Conservation (phyloP, 2,329 filamentous ascomycete genomes). For the Phialophora expanda region DNA sequence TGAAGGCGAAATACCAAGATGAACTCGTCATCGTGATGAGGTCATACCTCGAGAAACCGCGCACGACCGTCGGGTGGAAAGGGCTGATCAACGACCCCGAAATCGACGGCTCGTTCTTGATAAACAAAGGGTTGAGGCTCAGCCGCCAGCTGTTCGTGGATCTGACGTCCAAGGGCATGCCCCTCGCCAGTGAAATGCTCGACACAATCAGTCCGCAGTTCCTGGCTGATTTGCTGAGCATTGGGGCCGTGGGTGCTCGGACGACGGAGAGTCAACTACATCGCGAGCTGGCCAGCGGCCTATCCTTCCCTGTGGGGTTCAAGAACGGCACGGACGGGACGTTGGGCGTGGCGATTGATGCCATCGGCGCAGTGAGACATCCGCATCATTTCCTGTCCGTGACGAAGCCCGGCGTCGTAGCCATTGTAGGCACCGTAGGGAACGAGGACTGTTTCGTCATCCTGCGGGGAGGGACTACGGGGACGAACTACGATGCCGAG, state of each 20-base stretch:
- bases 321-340: slow-evolving; percentile 98
- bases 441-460: slow-evolving; percentile 99
- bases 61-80: slow-evolving; percentile 98
- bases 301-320: slow-evolving; percentile 98
- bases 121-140: slow-evolving; percentile 95
- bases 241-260: slow-evolving; percentile 92
- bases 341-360: slow-evolving; percentile 89
- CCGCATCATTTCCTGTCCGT: slow-evolving; percentile 97
- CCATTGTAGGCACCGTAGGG: slow-evolving; percentile 89
- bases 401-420: slow-evolving; percentile 90
- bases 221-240: slow-evolving; percentile 91
- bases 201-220: slow-evolving; percentile 99
- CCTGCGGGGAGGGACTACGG: slow-evolving; percentile 85
- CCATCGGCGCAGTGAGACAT: slow-evolving; percentile 73
- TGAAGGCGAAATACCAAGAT: slow-evolving; percentile 77
- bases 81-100: slow-evolving; percentile 98
- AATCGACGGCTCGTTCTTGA: slow-evolving; percentile 95
- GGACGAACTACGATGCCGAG: slow-evolving; percentile 90
- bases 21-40: slow-evolving; percentile 96
- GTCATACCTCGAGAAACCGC: slow-evolving; percentile 97
- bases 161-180: slow-evolving; percentile 83
- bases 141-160: slow-evolving; percentile 94
- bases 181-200: slow-evolving; percentile 96
- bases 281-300: slow-evolving; percentile 89
- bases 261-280: slow-evolving; percentile 97